Evolutionary conservation across 768 basidiomycete genomes (phyloP).

Genomic region (Psilocybe cubensis): DNA sequence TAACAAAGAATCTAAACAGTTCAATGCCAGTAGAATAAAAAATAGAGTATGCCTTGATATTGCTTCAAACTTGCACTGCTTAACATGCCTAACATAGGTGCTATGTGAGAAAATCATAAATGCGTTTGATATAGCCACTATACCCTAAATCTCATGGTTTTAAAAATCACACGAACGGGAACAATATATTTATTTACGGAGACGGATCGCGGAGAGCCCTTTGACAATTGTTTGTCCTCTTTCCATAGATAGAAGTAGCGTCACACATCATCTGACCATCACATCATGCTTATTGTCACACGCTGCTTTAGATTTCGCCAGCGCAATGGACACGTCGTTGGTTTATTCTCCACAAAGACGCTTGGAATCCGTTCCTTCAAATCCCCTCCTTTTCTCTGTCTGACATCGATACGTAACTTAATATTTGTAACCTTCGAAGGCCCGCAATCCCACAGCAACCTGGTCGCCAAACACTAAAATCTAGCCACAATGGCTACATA

Average conservation of each 20-base stretch:
- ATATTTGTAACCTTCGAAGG: neutral
- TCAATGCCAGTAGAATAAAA: too few species aligned
- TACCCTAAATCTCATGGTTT: too few species aligned
- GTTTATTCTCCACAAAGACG: conserved; percentile 3
- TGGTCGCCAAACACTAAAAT: neutral
- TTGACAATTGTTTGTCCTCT: neutral
- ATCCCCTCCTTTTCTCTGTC: neutral
- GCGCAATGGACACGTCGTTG: conserved; percentile 20
- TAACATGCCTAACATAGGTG: too few species aligned
- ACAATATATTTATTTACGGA: neutral
- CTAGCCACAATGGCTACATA: conserved; percentile 69
- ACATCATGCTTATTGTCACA: conserved; percentile 15
- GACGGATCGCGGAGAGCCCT: neutral
- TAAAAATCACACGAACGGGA: neutral
- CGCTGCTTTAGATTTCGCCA: conserved; percentile 20
- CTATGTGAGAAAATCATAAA: too few species aligned
- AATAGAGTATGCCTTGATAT: too few species aligned
- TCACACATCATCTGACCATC: conserved; percentile 6
- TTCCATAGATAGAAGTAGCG: neutral
- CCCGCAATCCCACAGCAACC: neutral
- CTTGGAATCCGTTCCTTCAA: neutral
- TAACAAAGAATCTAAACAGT: too few species aligned
- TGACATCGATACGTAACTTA: neutral
- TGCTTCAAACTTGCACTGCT: too few species aligned
- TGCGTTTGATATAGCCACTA: too few species aligned